Evolutionary conservation across 2,329 filamentous ascomycete species (phyloP).

Genomic region (Alternaria gansuensis): DNA sequence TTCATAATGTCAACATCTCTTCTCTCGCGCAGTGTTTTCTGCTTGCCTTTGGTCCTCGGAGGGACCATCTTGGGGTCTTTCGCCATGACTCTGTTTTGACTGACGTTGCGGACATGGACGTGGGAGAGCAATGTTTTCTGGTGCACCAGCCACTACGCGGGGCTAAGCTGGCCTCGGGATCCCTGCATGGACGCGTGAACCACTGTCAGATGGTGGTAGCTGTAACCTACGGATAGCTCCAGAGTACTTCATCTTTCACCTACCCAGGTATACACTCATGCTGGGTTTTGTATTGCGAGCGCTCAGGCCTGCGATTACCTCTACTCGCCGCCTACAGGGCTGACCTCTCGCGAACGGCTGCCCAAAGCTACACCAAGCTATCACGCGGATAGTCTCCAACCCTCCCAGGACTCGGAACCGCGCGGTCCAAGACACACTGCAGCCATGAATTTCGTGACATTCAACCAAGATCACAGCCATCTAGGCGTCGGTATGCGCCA

Average conservation of each 20-base stretch:
- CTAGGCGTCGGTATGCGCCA: constrained; percentile 82
- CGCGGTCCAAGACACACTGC: constrained; percentile 44
- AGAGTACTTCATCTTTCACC: constrained; percentile 7
- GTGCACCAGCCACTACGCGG: constrained; percentile 34
- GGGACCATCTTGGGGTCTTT: constrained; percentile 21
- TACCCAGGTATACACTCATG: constrained; percentile 20
- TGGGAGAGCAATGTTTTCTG: constrained; percentile 29
- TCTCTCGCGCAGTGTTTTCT: constrained; percentile 39
- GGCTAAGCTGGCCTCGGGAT: constrained; percentile 30
- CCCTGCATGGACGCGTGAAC: constrained; percentile 30
- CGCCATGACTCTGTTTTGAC: constrained; percentile 21
- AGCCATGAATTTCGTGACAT: constrained; percentile 93
- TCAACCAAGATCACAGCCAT: constrained; percentile 98
- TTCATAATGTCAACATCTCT: constrained; percentile 66
- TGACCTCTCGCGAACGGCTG: constrained; percentile 22
- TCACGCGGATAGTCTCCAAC: constrained; percentile 18
- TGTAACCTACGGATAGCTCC: constrained; percentile 14
- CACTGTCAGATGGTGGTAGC: constrained; percentile 22
- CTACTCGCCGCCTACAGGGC: constrained; percentile 25
- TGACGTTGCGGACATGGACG: constrained; percentile 10
- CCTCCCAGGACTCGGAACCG: constrained; percentile 13
- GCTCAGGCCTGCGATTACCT: constrained; percentile 8
- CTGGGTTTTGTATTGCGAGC: constrained; percentile 17
- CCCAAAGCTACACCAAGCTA: constrained; percentile 35
- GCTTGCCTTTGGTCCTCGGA: constrained; percentile 24